These are phyloP conservation scores for Paragyromitra xinjiangensis DNA, from an alignment of 495 filamentous ascomycete genomes.

Conservation along the genomic window DNA sequence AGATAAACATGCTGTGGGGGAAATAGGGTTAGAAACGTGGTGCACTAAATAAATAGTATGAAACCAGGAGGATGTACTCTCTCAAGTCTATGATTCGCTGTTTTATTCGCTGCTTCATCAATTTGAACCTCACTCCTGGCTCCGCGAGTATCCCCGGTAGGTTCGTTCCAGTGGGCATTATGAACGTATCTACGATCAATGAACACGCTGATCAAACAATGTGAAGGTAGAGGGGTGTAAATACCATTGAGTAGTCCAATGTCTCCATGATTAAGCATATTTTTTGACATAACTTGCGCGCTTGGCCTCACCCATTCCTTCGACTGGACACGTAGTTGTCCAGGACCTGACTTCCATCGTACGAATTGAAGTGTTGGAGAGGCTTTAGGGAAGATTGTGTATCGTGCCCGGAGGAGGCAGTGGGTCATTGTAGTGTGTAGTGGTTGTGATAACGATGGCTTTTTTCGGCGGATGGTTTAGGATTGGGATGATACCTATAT, in stretches of 20 bases:
- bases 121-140: conserved; percentile 60
- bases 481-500: background rate
- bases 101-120: conserved; percentile 65
- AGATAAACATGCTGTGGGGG: conserved; percentile 53
- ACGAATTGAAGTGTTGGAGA: conserved; percentile 29
- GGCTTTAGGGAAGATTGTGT: conserved; percentile 23
- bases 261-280: conserved; percentile 62
- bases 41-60: background rate
- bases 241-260: conserved; percentile 65
- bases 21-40: conserved; percentile 2
- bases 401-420: conserved; percentile 24
- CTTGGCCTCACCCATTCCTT: conserved; percentile 60
- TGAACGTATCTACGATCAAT: conserved; percentile 64
- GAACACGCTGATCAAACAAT: conserved; percentile 1
- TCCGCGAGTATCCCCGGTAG: conserved; percentile 66
- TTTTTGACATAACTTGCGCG: conserved; percentile 58
- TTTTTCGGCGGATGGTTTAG: background rate
- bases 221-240: background rate
- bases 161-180: conserved; percentile 67
- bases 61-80: conserved; percentile 58
- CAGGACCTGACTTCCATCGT: conserved; percentile 21
- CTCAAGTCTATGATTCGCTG: conserved; percentile 59
- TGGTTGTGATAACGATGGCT: background rate
- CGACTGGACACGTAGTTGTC: background rate
- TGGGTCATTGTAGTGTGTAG: conserved; percentile 39